phyloP scores from a whole-genome alignment of 768 basidiomycete genomes.

The Kwoniella heveanensis region DNA sequence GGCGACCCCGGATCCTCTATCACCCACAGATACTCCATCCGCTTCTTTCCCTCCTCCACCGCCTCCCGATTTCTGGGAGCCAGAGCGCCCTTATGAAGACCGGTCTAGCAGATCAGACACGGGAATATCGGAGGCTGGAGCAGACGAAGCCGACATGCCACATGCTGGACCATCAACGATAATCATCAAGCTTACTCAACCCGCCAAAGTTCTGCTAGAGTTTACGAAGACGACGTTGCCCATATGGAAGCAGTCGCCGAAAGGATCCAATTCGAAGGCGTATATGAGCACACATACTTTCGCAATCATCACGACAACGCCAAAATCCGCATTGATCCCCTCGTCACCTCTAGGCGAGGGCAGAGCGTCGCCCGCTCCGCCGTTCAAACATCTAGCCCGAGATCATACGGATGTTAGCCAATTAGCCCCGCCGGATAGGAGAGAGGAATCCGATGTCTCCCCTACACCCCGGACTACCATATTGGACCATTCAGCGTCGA shows the following conservation, averaged over 20 bases:
- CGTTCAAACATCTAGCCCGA: neutral
- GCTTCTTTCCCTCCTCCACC: neutral
- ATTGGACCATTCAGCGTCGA: neutral
- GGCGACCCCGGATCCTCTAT: too few species aligned
- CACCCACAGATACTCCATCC: neutral
- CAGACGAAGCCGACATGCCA: conserved; percentile 17
- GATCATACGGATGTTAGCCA: too few species aligned
- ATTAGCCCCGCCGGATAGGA: too few species aligned
- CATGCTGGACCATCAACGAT: conserved; percentile 25
- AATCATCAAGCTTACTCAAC: conserved; percentile 32
- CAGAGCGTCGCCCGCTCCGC: neutral
- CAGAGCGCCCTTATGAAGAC: conserved; percentile 43
- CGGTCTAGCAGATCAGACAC: conserved; percentile 25
- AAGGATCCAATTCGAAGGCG: neutral
- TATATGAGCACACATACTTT: conserved; percentile 37
- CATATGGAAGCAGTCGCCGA: conserved; percentile 16
- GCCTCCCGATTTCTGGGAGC: conserved; percentile 45
- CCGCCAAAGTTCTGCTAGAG: conserved; percentile 33
- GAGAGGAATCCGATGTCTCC: neutral
- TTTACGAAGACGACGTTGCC: conserved; percentile 43
- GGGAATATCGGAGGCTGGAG: conserved; percentile 9
- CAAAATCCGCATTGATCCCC: conserved; percentile 21
- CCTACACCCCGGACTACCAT: neutral
- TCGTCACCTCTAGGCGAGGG: too few species aligned
- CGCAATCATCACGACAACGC: conserved; percentile 45